Evolutionary conservation across 441 rosid genomes (phyloP).

Genomic region (Croton laevigatus): DNA sequence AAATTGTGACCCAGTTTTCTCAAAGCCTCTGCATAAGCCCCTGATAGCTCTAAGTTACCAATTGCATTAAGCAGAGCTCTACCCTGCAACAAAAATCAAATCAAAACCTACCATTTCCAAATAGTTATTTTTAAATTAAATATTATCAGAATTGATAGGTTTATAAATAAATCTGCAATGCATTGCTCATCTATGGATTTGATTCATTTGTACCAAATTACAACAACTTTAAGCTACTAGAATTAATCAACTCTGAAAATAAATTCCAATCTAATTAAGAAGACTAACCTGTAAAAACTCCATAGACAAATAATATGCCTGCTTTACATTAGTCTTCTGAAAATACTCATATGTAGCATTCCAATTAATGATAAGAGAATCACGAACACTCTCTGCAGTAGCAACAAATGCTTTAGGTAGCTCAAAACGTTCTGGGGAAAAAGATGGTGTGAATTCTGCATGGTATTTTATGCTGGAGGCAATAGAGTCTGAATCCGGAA

Average conservation of each 20-base stretch:
- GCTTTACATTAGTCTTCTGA: constrained; percentile 38
- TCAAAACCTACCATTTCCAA: no score
- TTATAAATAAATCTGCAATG: no score
- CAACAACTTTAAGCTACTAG: no score
- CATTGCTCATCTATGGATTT: no score
- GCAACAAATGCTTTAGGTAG: constrained; percentile 40
- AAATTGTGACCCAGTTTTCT: constrained; percentile 35
- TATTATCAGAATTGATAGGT: no score
- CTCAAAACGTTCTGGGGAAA: constrained; percentile 38
- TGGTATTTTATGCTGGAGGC: constrained; percentile 41
- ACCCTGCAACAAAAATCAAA: constrained; percentile 27
- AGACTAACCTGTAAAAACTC: constrained; percentile 39
- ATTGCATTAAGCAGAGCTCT: constrained; percentile 49
- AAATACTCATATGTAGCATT: constrained; percentile 37
- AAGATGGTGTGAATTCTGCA: constrained; percentile 42
- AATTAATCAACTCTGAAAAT: no score
- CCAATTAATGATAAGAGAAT: constrained; percentile 43
- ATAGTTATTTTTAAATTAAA: no score
- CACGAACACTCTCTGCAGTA: constrained; percentile 45
- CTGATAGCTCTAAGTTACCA: constrained; percentile 43
- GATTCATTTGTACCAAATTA: no score
- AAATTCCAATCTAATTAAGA: neutral
- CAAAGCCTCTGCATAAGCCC: constrained; percentile 48
- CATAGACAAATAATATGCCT: constrained; percentile 48
- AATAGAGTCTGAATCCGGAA: constrained; percentile 30